These are phyloP conservation scores for Euphrasia arctica DNA, from an alignment of 305 asterid genomes.

Conservation along the genomic window DNA sequence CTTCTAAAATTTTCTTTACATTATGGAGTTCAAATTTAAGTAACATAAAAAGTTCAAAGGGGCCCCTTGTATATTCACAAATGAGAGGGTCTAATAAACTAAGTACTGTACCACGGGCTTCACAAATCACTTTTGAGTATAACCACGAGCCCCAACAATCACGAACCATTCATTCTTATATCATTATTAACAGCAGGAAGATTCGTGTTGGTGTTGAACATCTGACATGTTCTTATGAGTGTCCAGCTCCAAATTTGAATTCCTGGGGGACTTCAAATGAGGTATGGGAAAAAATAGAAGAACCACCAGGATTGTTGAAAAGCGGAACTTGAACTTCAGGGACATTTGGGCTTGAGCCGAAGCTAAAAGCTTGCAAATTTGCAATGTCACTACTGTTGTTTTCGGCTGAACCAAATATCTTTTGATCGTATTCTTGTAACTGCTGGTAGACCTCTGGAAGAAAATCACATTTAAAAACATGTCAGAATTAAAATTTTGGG, in stretches of 20 bases:
- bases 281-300: constrained; percentile 41
- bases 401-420: constrained; percentile 46
- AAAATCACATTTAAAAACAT: neutral
- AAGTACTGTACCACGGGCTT: neutral
- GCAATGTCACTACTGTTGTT: constrained; percentile 30
- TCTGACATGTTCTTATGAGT: constrained; percentile 27
- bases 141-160: constrained; percentile 19
- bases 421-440: constrained; percentile 69
- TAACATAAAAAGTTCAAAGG: neutral
- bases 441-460: constrained; percentile 62
- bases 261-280: constrained; percentile 39
- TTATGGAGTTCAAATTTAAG: neutral
- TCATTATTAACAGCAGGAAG: constrained; percentile 43
- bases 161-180: constrained; percentile 70
- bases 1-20: neutral
- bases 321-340: constrained; percentile 39
- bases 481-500: no score
- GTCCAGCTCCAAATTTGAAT: constrained; percentile 76
- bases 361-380: constrained; percentile 51
- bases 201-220: constrained; percentile 20
- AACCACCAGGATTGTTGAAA: constrained; percentile 27
- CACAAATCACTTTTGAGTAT: neutral
- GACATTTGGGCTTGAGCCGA: constrained; percentile 62
- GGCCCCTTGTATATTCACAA: neutral
- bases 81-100: neutral